Evolutionary conservation across 2,329 filamentous ascomycete genomes (phyloP).

Genomic region (Exophiala bonariae): DNA sequence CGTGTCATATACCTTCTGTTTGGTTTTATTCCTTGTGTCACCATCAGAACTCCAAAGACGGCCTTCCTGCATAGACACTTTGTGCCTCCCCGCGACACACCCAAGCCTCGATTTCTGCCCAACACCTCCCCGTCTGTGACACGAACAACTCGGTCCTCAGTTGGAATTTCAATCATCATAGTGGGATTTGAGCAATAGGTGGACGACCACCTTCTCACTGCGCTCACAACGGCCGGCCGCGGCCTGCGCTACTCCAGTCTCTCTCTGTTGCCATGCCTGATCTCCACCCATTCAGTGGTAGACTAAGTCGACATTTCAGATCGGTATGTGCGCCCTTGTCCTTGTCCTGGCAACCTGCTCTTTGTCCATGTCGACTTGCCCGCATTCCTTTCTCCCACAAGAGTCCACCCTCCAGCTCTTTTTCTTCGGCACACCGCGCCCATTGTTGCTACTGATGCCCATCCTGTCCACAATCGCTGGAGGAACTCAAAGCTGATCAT

Average conservation of each 20-base stretch:
- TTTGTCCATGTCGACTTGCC: not conserved
- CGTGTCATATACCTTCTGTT: too few relatives aligned
- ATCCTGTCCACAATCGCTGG: not conserved
- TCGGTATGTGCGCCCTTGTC: constrained; percentile 38
- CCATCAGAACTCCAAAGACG: too few relatives aligned
- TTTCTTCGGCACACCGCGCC: too few relatives aligned
- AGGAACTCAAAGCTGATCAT: constrained; percentile 7
- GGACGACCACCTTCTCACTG: not conserved
- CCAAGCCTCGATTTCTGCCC: too few relatives aligned
- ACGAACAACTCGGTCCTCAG: too few relatives aligned
- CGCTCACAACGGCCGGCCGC: not conserved
- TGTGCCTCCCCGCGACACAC: too few relatives aligned
- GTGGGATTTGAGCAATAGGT: too few relatives aligned
- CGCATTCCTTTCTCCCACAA: not conserved
- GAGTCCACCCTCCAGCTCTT: not conserved
- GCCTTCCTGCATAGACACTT: too few relatives aligned
- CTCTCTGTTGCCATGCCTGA: constrained; percentile 18
- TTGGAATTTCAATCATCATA: not conserved
- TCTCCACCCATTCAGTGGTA: constrained; percentile 56
- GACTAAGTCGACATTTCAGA: constrained; percentile 53
- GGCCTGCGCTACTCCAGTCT: not conserved
- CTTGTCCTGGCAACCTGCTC: not conserved
- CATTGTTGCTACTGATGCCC: too few relatives aligned
- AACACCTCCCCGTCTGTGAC: too few relatives aligned
- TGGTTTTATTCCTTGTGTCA: too few relatives aligned